These are phyloP conservation scores for Trichophyton benhamiae DNA, from an alignment of 2,329 filamentous ascomycete genomes.

Conservation along the genomic window DNA sequence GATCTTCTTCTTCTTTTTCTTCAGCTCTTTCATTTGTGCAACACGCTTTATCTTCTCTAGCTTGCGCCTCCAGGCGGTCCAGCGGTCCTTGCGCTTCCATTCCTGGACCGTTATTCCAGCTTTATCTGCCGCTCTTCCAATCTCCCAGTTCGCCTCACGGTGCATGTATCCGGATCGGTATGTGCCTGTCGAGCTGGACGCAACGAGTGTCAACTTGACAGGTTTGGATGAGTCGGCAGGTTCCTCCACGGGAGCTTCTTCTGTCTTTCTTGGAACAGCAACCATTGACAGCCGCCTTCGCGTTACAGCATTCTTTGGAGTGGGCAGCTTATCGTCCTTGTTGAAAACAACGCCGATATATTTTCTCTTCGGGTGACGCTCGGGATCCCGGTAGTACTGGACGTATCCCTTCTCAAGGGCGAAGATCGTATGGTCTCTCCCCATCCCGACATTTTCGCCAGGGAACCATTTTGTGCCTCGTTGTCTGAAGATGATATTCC, in stretches of 20 bases:
- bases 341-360: slow-evolving; percentile 91
- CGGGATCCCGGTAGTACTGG: slow-evolving; percentile 87
- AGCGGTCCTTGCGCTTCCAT: slow-evolving; percentile 48
- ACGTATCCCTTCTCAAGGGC: slow-evolving; percentile 78
- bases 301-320: slow-evolving; percentile 59
- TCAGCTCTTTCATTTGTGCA: slow-evolving; percentile 43
- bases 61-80: slow-evolving; percentile 53
- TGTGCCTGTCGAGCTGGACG: slow-evolving; percentile 20
- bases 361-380: slow-evolving; percentile 68
- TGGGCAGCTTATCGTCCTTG: slow-evolving; percentile 66
- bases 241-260: slow-evolving; percentile 9
- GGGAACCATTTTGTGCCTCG: slow-evolving; percentile 89
- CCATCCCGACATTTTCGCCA: slow-evolving; percentile 90
- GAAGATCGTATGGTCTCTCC: slow-evolving; percentile 92
- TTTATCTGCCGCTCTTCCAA: slow-evolving; percentile 51
- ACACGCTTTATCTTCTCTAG: slow-evolving; percentile 38
- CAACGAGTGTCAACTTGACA: slow-evolving; percentile 7
- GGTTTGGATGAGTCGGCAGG: slow-evolving; percentile 10
- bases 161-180: slow-evolving; percentile 50
- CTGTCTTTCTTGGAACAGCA: slow-evolving; percentile 31
- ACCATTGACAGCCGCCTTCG: slow-evolving; percentile 66
- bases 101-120: slow-evolving; percentile 44
- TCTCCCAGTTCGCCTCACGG: slow-evolving; percentile 55
- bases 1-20: slow-evolving; percentile 27
- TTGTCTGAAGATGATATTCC: slow-evolving; percentile 97